Evolutionary conservation across 352 stramenopile species (phyloP).

Genomic region (Globisporangium rhizosaccharum): DNA sequence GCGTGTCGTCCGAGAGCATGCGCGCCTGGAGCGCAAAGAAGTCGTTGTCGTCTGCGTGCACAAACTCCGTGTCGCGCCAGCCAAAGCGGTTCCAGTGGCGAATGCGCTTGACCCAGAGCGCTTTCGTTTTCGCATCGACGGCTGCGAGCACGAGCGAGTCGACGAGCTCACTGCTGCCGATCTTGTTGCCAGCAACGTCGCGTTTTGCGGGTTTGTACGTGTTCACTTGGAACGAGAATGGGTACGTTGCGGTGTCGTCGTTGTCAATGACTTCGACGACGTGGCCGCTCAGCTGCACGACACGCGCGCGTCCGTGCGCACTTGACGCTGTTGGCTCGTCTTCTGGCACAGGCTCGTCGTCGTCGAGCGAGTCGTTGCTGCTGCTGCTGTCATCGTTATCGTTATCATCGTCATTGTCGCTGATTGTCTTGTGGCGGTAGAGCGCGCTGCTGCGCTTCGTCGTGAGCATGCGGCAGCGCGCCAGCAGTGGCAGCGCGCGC

Average conservation of each 20-base stretch:
- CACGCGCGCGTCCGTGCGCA: constrained; percentile 18
- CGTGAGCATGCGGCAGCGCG: constrained; percentile 36
- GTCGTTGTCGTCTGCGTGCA: constrained; percentile 35
- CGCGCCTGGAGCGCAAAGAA: constrained; percentile 30
- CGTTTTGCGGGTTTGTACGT: constrained; percentile 43
- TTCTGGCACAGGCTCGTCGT: constrained; percentile 11
- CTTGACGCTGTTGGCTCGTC: constrained; percentile 1
- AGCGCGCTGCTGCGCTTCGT: constrained; percentile 11
- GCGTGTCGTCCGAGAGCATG: constrained; percentile 23
- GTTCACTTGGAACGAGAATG: constrained; percentile 60
- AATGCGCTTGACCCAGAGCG: constrained; percentile 64
- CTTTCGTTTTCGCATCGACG: constrained; percentile 32
- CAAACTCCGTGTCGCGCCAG: constrained; percentile 48
- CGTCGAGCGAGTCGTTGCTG: not conserved
- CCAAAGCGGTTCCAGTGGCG: constrained; percentile 63
- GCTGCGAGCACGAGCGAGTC: constrained; percentile 58
- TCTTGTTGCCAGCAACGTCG: constrained; percentile 20
- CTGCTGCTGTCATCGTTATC: constrained; percentile 1
- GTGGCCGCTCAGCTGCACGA: constrained; percentile 58
- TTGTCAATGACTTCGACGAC: constrained; percentile 57
- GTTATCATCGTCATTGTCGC: constrained; percentile 19
- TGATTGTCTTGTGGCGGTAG: constrained; percentile 23
- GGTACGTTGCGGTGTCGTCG: constrained; percentile 30
- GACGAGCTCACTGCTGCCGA: constrained; percentile 26
- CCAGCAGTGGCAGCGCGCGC: constrained; percentile 33